Evolutionary conservation across 2,329 filamentous ascomycete species (phyloP).

Genomic region (Alternaria arborescens): DNA sequence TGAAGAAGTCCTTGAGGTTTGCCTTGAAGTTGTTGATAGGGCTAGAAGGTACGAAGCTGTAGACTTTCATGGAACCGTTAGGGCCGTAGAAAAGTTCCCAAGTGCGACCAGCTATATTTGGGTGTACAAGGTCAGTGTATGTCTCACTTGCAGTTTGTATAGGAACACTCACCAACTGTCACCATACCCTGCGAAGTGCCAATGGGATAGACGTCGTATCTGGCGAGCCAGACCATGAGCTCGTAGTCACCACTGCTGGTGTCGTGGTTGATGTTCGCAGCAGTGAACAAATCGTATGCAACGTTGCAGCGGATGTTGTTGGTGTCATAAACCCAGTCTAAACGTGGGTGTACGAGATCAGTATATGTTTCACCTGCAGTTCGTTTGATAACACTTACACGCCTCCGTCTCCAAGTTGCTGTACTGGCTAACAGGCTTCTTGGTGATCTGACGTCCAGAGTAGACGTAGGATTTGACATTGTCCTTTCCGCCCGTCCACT

Average conservation of each 20-base stretch:
- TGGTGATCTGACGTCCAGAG: constrained; percentile 27
- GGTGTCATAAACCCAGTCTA: constrained; percentile 27
- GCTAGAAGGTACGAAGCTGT: constrained; percentile 60
- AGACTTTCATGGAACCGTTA: constrained; percentile 69
- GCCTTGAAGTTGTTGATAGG: constrained; percentile 61
- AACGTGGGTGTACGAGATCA: background rate
- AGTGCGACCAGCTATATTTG: constrained; percentile 45
- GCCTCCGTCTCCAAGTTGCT: constrained; percentile 31
- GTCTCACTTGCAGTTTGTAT: background rate
- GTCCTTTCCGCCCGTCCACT: constrained; percentile 30
- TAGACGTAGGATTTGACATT: constrained; percentile 39
- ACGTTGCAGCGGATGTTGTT: constrained; percentile 31
- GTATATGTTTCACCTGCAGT: background rate
- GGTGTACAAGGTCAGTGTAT: background rate
- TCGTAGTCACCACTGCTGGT: constrained; percentile 38
- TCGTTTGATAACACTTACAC: background rate
- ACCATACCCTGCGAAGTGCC: constrained; percentile 27
- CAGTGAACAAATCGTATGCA: constrained; percentile 39
- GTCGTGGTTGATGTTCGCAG: constrained; percentile 29
- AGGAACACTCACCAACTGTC: constrained; percentile 52
- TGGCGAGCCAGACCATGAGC: constrained; percentile 37
- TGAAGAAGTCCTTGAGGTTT: constrained; percentile 64
- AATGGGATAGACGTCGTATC: constrained; percentile 29
- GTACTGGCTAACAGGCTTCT: constrained; percentile 27
- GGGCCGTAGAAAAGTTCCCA: constrained; percentile 67